Base-by-base conservation (phyloP, 2,329 filamentous ascomycete species). In the Diaporthe caulivora region DNA sequence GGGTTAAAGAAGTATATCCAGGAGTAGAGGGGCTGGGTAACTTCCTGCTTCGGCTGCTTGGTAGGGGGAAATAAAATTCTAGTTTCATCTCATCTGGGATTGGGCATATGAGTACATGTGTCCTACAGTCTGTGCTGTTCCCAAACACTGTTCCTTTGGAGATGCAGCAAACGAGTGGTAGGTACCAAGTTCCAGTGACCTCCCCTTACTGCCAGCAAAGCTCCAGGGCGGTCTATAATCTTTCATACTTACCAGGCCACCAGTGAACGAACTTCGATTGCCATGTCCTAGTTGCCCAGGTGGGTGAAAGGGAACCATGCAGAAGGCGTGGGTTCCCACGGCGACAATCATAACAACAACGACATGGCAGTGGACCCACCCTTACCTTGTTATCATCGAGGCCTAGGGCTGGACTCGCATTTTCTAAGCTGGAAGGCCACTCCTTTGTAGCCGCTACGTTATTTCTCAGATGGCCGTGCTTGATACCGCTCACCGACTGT, bases 1-100 rank as follows among this genome's bases (percentile, higher is more conserved):
- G 92, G 91, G 0, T 78, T 95, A 83, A 94, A 90, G 87, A 91
- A 92, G 84, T 95, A 92, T 78, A 93, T 95, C 75, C 77, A 72
- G 29, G 58, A 72, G n/a, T 71, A 44, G 54, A 10, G 5, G 37
- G 5, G n/a, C n/a, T n/a, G 24, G 31, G 17, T 9, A n/a, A 5
- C 1, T 8, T n/a, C 11, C n/a, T 26, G 44, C 8, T 53, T 51
- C 1, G 24, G 37, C 15, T 18, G 44, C 17, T 18, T 17, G 11
- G 21, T 51, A 40, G 21, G n/a, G n/a, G 42, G 2, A 26, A 21
- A n/a, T 53, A 51, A 26, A 65, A 37, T 34, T 34, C 9, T 8
- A 37, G 44, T 34, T 24, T 65, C 7, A 18, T 29, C 29, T 37
- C 29, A 24, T 26, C 42, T 31, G 29, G 54, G 29, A 57, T 18